Percentiles rank a stretch among this genome's conserved stretches.
phyloP scores from a whole-genome alignment of 768 basidiomycete genomes.

The Rhodosporidiobolus sp. region DNA sequence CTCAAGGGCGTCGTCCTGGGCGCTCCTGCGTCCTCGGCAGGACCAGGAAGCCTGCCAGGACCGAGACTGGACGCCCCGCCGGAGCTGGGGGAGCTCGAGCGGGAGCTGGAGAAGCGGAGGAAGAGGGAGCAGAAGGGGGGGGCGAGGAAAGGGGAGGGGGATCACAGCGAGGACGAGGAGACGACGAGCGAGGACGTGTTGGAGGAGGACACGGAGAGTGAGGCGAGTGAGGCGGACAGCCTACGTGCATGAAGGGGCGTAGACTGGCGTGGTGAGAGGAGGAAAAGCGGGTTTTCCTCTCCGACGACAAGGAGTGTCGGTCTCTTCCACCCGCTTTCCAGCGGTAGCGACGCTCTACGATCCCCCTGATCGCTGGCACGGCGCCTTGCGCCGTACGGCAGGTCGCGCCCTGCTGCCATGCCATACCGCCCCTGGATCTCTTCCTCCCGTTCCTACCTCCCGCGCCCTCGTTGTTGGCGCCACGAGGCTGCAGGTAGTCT shows the following conservation, averaged over 20 bases:
- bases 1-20: background rate
- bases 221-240: background rate
- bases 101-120: background rate
- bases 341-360: too few relatives aligned
- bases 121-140: background rate
- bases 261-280: too few relatives aligned
- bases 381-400: too few relatives aligned
- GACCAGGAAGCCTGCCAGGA: too few relatives aligned
- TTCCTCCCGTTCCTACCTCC: too few relatives aligned
- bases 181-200: background rate
- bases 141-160: background rate
- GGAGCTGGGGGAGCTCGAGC: conserved; percentile 1
- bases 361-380: too few relatives aligned
- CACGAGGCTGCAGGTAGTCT: too few relatives aligned
- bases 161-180: background rate
- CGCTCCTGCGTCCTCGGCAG: background rate
- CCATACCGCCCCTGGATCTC: too few relatives aligned
- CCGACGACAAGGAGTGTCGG: background rate
- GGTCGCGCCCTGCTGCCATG: too few relatives aligned
- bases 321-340: background rate
- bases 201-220: background rate
- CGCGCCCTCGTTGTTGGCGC: too few relatives aligned
- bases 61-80: background rate
- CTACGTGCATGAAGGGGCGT: too few relatives aligned
- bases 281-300: too few relatives aligned